These are phyloP conservation scores for Oryza australiensis DNA, from an alignment of 176 grass and related monocot species.

Conservation along the genomic window DNA sequence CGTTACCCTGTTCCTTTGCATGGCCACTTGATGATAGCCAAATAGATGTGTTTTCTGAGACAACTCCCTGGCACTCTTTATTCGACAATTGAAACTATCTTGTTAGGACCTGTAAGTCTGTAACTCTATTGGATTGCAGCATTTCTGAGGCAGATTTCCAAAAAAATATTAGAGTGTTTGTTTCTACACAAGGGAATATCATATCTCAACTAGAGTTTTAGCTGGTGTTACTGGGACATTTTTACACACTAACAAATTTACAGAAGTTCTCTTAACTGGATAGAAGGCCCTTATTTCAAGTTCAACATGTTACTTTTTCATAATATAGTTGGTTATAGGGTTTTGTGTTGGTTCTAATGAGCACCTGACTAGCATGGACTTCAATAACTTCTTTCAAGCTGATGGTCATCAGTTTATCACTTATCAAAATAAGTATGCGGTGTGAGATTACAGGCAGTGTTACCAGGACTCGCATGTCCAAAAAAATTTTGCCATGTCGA, in stretches of 20 bases:
- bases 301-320: constrained; percentile 6
- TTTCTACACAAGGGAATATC: constrained; percentile 6
- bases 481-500: too few relatives aligned
- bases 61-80: neutral
- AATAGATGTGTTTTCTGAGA: neutral
- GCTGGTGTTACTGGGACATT: too few relatives aligned
- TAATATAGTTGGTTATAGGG: constrained; percentile 1
- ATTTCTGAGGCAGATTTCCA: neutral
- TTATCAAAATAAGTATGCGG: constrained; percentile 3
- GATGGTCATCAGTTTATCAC: constrained; percentile 1
- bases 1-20: neutral
- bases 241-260: neutral
- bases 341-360: constrained; percentile 3
- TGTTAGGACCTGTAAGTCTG: neutral
- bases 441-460: too few relatives aligned
- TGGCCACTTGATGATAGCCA: constrained; percentile 19
- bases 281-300: constrained; percentile 15
- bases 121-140: neutral
- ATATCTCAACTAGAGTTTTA: constrained; percentile 18
- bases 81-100: constrained; percentile 5
- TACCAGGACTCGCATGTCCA: too few relatives aligned
- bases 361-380: neutral
- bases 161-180: neutral
- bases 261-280: neutral
- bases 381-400: constrained; percentile 1